phyloP scores from a whole-genome alignment of 2,329 filamentous ascomycete genomes.

The Phyllosticta citriasiana region DNA sequence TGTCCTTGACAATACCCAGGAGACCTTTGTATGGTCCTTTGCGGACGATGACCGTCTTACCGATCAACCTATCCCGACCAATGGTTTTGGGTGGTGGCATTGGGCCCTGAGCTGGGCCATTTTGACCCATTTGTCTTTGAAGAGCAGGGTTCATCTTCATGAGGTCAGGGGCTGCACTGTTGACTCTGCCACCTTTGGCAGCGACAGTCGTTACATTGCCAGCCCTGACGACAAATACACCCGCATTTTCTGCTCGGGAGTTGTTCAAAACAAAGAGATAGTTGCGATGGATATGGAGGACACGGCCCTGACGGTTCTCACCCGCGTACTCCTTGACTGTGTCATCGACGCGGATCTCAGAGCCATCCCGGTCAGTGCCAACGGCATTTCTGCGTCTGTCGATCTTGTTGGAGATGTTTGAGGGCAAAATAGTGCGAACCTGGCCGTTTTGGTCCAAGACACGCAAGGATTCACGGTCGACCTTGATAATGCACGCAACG shows the following conservation, averaged over 20 bases:
- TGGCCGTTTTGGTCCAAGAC: slow-evolving; percentile 87
- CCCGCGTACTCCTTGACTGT: slow-evolving; percentile 85
- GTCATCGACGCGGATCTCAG: slow-evolving; percentile 85
- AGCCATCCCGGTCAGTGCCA: slow-evolving; percentile 84
- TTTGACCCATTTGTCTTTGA: slow-evolving; percentile 53
- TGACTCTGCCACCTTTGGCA: slow-evolving; percentile 82
- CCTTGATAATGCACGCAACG: slow-evolving; percentile 86
- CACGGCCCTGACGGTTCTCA: slow-evolving; percentile 75
- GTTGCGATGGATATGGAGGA: slow-evolving; percentile 89
- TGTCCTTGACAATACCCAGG: slow-evolving; percentile 90
- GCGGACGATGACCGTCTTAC: slow-evolving; percentile 81
- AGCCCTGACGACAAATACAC: slow-evolving; percentile 80
- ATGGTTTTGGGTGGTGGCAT: slow-evolving; percentile 60
- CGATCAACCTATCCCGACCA: slow-evolving; percentile 74
- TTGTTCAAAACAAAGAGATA: slow-evolving; percentile 85
- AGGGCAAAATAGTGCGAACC: slow-evolving; percentile 71
- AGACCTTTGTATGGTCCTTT: slow-evolving; percentile 87
- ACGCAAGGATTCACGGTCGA: slow-evolving; percentile 83
- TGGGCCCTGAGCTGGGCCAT: slow-evolving; percentile 36
- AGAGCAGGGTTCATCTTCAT: slow-evolving; percentile 87
- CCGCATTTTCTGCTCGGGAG: slow-evolving; percentile 72
- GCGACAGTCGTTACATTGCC: slow-evolving; percentile 81
- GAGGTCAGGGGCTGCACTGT: slow-evolving; percentile 64
- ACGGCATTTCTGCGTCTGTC: slow-evolving; percentile 74
- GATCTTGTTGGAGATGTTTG: slow-evolving; percentile 83